Evolutionary conservation across 2,329 filamentous ascomycete species (phyloP).

Genomic region (Aspergillus fructus): DNA sequence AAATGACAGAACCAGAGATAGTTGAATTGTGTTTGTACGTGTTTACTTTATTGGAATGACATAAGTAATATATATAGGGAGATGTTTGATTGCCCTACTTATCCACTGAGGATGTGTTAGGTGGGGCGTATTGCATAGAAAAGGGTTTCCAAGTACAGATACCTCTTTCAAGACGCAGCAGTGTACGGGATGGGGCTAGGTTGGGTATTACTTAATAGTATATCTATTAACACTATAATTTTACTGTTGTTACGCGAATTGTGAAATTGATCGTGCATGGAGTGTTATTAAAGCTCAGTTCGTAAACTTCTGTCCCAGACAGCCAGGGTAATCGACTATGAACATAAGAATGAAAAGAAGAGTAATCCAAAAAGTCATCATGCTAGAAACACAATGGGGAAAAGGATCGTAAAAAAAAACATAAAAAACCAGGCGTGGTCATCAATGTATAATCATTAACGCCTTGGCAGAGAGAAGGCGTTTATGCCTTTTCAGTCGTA

Average conservation of each 20-base stretch:
- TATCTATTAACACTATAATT: no score
- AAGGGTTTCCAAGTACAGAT: background rate
- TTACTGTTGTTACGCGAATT: no score
- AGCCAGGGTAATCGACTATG: slow-evolving; percentile 5
- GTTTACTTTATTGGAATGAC: background rate
- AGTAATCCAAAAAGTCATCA: slow-evolving; percentile 5
- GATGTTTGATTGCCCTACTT: background rate
- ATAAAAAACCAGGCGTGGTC: background rate
- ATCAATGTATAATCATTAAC: background rate
- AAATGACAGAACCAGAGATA: background rate
- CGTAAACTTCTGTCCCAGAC: slow-evolving; percentile 15
- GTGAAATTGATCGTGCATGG: background rate
- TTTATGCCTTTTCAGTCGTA: slow-evolving; percentile 30
- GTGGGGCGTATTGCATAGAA: no score
- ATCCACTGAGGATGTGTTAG: no score
- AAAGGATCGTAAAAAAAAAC: background rate
- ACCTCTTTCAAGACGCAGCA: no score
- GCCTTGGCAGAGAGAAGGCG: background rate
- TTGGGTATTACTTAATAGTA: no score
- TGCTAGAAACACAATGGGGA: slow-evolving; percentile 3
- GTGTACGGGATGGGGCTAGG: background rate
- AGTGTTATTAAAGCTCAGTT: background rate
- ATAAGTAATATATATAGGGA: no score
- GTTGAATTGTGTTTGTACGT: background rate
- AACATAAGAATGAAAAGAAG: background rate